phyloP scores from a whole-genome alignment of 805 yeast species.

The Lipomyces orientalis region DNA sequence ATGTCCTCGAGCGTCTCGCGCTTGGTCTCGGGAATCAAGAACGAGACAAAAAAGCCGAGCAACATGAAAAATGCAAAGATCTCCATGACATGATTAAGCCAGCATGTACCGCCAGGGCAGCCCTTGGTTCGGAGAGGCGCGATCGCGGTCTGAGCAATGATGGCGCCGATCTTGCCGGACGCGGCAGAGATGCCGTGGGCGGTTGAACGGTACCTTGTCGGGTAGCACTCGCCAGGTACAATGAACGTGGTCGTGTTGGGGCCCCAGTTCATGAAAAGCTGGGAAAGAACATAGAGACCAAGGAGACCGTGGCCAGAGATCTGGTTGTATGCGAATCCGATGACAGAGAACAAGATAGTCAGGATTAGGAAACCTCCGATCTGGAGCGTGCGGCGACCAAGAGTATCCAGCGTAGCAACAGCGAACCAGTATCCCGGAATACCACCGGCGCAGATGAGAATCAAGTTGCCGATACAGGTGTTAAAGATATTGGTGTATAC shows the following conservation, averaged over 20 bases:
- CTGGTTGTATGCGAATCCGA: slow-evolving; percentile 84
- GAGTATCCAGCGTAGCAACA: slow-evolving; percentile 75
- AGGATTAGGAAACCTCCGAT: slow-evolving; percentile 73
- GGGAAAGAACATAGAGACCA: slow-evolving; percentile 78
- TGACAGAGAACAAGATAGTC: slow-evolving; percentile 73
- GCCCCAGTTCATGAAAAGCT: slow-evolving; percentile 90
- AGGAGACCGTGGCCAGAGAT: slow-evolving; percentile 68
- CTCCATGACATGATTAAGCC: slow-evolving; percentile 91
- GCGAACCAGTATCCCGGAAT: slow-evolving; percentile 93
- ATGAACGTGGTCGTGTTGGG: slow-evolving; percentile 92
- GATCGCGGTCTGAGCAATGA: slow-evolving; percentile 61
- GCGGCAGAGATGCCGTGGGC: slow-evolving; percentile 97
- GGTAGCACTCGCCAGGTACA: slow-evolving; percentile 90
- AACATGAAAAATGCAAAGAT: slow-evolving; percentile 92
- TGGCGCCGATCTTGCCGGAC: slow-evolving; percentile 89
- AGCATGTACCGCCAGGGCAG: slow-evolving; percentile 75
- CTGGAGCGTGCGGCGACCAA: slow-evolving; percentile 89
- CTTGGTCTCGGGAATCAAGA: slow-evolving; percentile 87
- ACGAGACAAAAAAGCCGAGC: slow-evolving; percentile 67
- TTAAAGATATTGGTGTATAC: slow-evolving; percentile 74
- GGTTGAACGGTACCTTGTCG: slow-evolving; percentile 93
- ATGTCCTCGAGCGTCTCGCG: slow-evolving; percentile 88
- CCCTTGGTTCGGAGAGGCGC: slow-evolving; percentile 80
- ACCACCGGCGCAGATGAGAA: slow-evolving; percentile 91
- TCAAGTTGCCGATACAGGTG: slow-evolving; percentile 89